These are phyloP conservation scores for Filobasidium floriforme DNA, from an alignment of 768 basidiomycete genomes.

Conservation along the genomic window DNA sequence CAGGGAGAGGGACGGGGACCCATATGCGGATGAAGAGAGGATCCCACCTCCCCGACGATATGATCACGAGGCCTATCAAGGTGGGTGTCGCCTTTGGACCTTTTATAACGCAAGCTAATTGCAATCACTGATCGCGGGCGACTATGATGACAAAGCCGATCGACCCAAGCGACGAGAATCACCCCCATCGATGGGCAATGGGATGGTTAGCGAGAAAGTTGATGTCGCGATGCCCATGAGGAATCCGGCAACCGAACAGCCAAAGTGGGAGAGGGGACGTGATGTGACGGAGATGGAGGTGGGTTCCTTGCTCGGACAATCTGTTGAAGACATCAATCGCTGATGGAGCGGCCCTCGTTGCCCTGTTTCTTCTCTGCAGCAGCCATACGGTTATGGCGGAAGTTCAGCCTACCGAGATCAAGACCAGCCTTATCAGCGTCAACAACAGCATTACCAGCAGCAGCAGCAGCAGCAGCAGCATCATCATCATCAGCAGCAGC, in stretches of 20 bases:
- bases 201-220: neutral
- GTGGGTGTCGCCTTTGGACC: neutral
- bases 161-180: neutral
- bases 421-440: neutral
- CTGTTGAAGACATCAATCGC: too few species aligned
- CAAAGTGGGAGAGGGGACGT: neutral
- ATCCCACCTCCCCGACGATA: slow-evolving; percentile 9
- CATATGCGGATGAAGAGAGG: slow-evolving; percentile 8
- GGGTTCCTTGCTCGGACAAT: neutral
- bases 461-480: slow-evolving; percentile 8
- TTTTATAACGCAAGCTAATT: neutral
- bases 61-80: neutral
- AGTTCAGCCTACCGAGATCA: neutral
- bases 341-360: too few species aligned
- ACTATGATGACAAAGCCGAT: neutral
- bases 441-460: neutral
- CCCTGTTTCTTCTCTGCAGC: neutral
- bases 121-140: neutral
- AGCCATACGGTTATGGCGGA: slow-evolving; percentile 1
- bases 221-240: neutral
- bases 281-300: neutral
- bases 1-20: neutral
- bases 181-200: too few species aligned
- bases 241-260: neutral
- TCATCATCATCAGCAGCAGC: neutral